A percentile compares a stretch with the other conserved stretches of the same genome.
These are phyloP conservation scores for Hanseniaspora occidentalis DNA, from an alignment of 805 yeast genomes.

Conservation along the genomic window DNA sequence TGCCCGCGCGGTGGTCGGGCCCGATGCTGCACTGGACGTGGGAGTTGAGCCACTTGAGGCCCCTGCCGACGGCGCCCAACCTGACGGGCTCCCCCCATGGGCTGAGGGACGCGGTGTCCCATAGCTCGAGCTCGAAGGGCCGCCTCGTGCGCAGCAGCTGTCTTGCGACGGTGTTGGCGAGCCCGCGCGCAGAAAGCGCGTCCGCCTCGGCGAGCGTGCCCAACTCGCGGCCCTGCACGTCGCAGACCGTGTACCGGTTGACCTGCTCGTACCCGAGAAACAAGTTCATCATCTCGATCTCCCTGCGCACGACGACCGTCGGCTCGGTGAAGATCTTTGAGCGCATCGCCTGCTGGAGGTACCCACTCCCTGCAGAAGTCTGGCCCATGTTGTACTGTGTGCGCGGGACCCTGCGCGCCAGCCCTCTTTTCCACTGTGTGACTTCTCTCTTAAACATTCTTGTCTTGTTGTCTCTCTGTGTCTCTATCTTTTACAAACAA, in stretches of 20 bases:
- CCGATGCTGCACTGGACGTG: slow-evolving; percentile 52
- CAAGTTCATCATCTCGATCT: slow-evolving; percentile 78
- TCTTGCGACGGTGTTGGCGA: slow-evolving; percentile 50
- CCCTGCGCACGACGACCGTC: slow-evolving; percentile 75
- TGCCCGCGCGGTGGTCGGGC: slow-evolving; percentile 30
- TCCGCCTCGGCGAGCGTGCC: slow-evolving; percentile 81
- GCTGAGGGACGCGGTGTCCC: slow-evolving; percentile 27
- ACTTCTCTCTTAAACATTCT: too few relatives aligned
- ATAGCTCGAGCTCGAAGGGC: slow-evolving; percentile 67
- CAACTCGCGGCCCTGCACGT: slow-evolving; percentile 56
- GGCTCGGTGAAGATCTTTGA: slow-evolving; percentile 50
- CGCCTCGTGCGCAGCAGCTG: slow-evolving; percentile 79
- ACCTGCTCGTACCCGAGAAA: slow-evolving; percentile 88
- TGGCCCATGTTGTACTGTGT: not conserved
- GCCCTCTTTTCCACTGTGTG: too few relatives aligned
- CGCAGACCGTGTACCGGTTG: slow-evolving; percentile 62
- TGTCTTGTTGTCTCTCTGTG: too few relatives aligned
- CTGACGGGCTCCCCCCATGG: not conserved
- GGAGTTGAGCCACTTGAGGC: slow-evolving; percentile 76
- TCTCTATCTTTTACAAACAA: too few relatives aligned
- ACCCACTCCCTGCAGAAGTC: not conserved
- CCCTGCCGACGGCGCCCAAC: slow-evolving; percentile 4
- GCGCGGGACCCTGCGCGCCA: not conserved
- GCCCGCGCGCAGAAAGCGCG: slow-evolving; percentile 31
- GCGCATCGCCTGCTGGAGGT: not conserved